Conservation (phyloP, 2,329 filamentous ascomycete genomes). For the Tolypocladium paradoxum region DNA sequence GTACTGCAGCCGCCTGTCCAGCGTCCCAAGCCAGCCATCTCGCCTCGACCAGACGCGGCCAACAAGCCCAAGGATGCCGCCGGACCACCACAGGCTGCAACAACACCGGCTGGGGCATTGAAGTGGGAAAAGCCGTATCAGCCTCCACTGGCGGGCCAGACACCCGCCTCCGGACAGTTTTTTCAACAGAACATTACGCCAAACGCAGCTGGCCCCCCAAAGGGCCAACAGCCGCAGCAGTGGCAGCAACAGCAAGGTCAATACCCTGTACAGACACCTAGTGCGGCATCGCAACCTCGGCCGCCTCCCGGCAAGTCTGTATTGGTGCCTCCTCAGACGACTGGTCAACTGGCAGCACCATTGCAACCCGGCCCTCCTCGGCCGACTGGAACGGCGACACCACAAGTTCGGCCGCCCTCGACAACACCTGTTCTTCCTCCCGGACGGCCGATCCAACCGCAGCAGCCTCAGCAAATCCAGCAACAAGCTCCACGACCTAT, state of each 20-base stretch:
- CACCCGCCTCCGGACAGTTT: conserved; percentile 13
- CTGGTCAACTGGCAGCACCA: conserved; percentile 23
- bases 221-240: conserved; percentile 10
- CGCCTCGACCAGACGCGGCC: conserved; percentile 22
- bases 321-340: conserved; percentile 22
- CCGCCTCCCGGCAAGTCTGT: conserved; percentile 16
- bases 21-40: conserved; percentile 18
- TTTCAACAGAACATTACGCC: conserved; percentile 13
- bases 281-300: conserved; percentile 8
- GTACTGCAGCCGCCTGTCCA: conserved; percentile 20
- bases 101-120: conserved; percentile 15
- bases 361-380: conserved; percentile 22
- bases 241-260: conserved; percentile 5
- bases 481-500: conserved; percentile 16
- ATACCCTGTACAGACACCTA: conserved; percentile 7
- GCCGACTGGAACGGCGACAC: conserved; percentile 9
- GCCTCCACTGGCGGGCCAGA: conserved; percentile 16
- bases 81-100: conserved; percentile 10
- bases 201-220: conserved; percentile 11
- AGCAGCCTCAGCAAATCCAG: conserved; percentile 13
- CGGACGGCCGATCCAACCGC: conserved; percentile 20
- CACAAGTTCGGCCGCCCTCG: conserved; percentile 18
- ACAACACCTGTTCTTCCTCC: conserved; percentile 23
- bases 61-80: conserved; percentile 18
- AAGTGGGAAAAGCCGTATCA: conserved; percentile 34